These are phyloP conservation scores for Haplosporangium sp. DNA, from an alignment of 371 early-diverging fungal species.

Conservation along the genomic window DNA sequence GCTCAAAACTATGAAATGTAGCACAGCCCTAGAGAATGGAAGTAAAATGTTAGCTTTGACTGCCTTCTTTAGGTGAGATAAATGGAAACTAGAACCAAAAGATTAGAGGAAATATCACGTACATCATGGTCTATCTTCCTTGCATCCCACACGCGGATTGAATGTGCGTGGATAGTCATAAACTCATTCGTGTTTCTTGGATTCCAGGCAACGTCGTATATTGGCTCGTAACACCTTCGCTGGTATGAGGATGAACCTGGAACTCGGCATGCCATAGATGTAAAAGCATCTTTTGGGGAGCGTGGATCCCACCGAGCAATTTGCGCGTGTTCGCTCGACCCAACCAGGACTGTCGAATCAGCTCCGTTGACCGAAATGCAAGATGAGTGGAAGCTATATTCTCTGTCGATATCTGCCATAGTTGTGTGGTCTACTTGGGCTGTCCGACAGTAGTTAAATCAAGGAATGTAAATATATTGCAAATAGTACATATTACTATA, in stretches of 20 bases:
- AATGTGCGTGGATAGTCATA: conserved; percentile 19
- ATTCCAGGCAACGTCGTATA: conserved; percentile 35
- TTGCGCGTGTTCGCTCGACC: conserved; percentile 27
- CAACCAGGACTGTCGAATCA: conserved; percentile 30
- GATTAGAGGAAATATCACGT: conserved; percentile 1
- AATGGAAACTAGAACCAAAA: neutral
- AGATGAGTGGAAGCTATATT: conserved; percentile 7
- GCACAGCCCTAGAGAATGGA: conserved; percentile 11
- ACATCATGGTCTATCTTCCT: conserved; percentile 35
- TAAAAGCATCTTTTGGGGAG: conserved; percentile 5
- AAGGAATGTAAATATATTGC: neutral
- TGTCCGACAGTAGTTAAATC: neutral
- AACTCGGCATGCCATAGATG: conserved; percentile 11
- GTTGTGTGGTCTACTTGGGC: conserved; percentile 1
- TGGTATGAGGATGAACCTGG: neutral
- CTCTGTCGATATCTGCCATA: conserved; percentile 6
- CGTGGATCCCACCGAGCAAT: conserved; percentile 43
- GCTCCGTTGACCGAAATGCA: conserved; percentile 25
- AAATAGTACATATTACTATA: too few species aligned
- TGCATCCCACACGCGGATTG: conserved; percentile 44
- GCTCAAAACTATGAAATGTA: conserved; percentile 15
- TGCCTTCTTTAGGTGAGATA: too few species aligned
- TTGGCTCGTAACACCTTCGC: conserved; percentile 11
- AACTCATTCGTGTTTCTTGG: conserved; percentile 33
- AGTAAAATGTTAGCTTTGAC: neutral